phyloP scores from a whole-genome alignment of 176 grass and related monocot species.

The Phoenix dactylifera region DNA sequence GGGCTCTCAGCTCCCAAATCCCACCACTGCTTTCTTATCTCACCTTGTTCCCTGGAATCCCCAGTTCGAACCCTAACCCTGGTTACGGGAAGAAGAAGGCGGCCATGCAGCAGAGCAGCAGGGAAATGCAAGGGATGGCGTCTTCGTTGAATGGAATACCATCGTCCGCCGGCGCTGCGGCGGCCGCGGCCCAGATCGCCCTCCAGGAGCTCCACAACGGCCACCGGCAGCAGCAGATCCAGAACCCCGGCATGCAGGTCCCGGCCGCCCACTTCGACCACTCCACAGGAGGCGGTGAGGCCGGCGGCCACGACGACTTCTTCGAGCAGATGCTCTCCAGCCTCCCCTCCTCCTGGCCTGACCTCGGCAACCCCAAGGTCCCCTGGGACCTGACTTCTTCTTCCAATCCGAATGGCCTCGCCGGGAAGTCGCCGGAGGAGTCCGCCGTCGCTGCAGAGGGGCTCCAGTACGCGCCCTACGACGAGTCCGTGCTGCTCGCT shows the following conservation, averaged over 20 bases:
- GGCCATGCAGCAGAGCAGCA: constrained; percentile 42
- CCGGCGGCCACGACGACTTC: constrained; percentile 59
- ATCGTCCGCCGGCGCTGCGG: not conserved
- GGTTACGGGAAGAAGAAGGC: not conserved
- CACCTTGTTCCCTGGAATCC: too few species aligned
- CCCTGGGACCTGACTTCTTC: constrained; percentile 37
- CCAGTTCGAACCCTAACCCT: constrained; percentile 16
- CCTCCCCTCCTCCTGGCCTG: constrained; percentile 60
- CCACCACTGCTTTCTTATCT: too few species aligned
- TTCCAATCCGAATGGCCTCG: not conserved
- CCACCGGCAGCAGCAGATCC: constrained; percentile 16
- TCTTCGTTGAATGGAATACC: too few species aligned
- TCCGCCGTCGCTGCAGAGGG: not conserved
- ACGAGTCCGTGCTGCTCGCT: constrained; percentile 59
- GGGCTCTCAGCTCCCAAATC: too few species aligned
- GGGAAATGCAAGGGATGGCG: constrained; percentile 56
- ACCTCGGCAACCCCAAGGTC: constrained; percentile 51
- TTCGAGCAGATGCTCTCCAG: constrained; percentile 86
- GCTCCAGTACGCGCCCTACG: constrained; percentile 21
- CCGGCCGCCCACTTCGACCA: constrained; percentile 5
- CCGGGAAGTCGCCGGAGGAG: constrained; percentile 3
- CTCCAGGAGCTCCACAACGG: constrained; percentile 19
- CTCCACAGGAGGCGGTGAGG: constrained; percentile 19
- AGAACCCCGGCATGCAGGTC: not conserved
- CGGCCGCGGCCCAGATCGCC: constrained; percentile 30